phyloP scores from a whole-genome alignment of 805 yeast species.

The Metschnikowia noctiluminum region DNA sequence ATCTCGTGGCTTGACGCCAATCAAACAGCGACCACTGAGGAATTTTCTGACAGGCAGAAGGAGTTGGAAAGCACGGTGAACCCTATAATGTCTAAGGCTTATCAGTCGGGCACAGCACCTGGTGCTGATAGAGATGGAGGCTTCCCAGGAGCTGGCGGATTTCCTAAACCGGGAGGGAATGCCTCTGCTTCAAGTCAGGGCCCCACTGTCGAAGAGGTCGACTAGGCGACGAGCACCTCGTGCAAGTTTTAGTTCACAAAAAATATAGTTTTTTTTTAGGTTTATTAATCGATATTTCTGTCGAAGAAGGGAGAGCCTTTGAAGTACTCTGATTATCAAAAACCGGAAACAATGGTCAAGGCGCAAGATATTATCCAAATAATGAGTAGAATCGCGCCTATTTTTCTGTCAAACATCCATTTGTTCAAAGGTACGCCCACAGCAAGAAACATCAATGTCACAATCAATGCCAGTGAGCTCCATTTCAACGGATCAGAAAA shows the following conservation, averaged over 20 bases:
- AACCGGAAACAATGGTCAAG: slow-evolving; percentile 13
- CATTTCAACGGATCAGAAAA: slow-evolving; percentile 15
- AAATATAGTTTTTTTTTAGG: too few species aligned
- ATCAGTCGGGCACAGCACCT: slow-evolving; percentile 26
- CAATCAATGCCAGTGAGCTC: slow-evolving; percentile 13
- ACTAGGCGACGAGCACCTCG: slow-evolving; percentile 1
- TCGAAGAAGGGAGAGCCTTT: background rate
- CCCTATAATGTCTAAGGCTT: slow-evolving; percentile 37
- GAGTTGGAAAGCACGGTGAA: slow-evolving; percentile 40
- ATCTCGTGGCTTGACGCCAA: slow-evolving; percentile 36
- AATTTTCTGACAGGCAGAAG: slow-evolving; percentile 38
- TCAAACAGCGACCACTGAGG: slow-evolving; percentile 40
- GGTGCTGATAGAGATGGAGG: slow-evolving; percentile 28
- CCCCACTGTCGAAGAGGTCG: slow-evolving; percentile 17
- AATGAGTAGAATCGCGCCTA: slow-evolving; percentile 30
- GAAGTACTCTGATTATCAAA: background rate
- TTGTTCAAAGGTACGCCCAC: slow-evolving; percentile 12
- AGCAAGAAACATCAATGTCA: slow-evolving; percentile 11
- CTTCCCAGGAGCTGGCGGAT: slow-evolving; percentile 13
- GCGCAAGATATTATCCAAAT: slow-evolving; percentile 33
- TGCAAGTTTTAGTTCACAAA: too few species aligned
- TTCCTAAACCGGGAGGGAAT: slow-evolving; percentile 8
- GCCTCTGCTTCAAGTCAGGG: slow-evolving; percentile 7
- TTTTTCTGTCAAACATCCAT: slow-evolving; percentile 34
- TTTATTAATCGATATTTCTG: too few species aligned